Evolutionary conservation across 2,329 filamentous ascomycete genomes (phyloP).

Genomic region (Sclerotiophoma versabilis): DNA sequence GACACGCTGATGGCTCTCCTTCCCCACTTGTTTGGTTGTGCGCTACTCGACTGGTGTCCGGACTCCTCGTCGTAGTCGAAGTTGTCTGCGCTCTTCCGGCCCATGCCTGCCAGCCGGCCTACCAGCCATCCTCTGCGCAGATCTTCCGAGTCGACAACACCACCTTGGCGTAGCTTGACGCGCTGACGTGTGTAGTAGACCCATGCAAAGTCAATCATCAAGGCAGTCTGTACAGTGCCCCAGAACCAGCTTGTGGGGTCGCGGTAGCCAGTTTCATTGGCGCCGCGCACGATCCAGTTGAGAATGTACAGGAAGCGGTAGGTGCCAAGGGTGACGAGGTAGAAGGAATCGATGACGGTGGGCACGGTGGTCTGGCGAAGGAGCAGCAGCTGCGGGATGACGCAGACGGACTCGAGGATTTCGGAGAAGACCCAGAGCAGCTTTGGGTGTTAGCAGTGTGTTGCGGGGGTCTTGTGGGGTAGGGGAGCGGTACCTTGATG

Average conservation of each 20-base stretch:
- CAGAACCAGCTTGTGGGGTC: conserved; percentile 82
- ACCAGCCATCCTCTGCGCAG: conserved; percentile 85
- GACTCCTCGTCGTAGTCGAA: conserved; percentile 65
- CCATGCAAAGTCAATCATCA: conserved; percentile 96
- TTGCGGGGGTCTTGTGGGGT: not conserved
- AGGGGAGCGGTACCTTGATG: conserved; percentile 46
- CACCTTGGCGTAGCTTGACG: conserved; percentile 88
- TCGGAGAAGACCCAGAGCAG: conserved; percentile 87
- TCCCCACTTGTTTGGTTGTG: conserved; percentile 61
- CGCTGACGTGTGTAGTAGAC: conserved; percentile 93
- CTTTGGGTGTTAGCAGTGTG: conserved; percentile 55
- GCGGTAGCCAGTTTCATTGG: conserved; percentile 63
- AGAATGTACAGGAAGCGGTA: conserved; percentile 90
- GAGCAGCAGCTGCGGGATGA: conserved; percentile 89
- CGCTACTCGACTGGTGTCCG: conserved; percentile 46
- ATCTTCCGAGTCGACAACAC: conserved; percentile 89
- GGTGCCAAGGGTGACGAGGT: conserved; percentile 83
- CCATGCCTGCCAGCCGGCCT: conserved; percentile 73
- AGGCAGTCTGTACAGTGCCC: conserved; percentile 84
- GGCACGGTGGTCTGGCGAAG: conserved; percentile 94
- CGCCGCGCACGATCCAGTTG: conserved; percentile 83
- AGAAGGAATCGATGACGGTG: conserved; percentile 96
- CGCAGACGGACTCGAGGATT: conserved; percentile 88
- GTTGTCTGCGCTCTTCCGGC: conserved; percentile 54
- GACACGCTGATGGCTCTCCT: conserved; percentile 65